phyloP scores from a whole-genome alignment of 495 filamentous ascomycete species.

The Daldinia decipiens region DNA sequence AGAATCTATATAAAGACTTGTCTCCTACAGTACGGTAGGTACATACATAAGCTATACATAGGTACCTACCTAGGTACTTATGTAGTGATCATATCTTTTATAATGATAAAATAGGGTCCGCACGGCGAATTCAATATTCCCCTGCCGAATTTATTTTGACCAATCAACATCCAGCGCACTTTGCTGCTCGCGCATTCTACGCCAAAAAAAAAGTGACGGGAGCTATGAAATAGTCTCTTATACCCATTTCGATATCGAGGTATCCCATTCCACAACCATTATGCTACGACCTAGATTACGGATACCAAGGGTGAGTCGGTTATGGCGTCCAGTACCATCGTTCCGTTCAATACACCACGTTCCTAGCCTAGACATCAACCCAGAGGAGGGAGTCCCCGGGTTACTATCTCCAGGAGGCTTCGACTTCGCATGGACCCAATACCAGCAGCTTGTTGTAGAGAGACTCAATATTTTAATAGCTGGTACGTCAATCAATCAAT shows the following conservation, averaged over 20 bases:
- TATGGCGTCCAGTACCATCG: slow-evolving; percentile 38
- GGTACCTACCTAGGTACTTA: no score
- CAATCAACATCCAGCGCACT: slow-evolving; percentile 38
- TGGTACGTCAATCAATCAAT: slow-evolving; percentile 67
- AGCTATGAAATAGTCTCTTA: slow-evolving; percentile 17
- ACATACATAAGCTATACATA: no score
- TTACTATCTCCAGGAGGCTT: slow-evolving; percentile 74
- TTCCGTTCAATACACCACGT: slow-evolving; percentile 60
- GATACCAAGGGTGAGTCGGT: slow-evolving; percentile 49
- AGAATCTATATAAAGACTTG: no score
- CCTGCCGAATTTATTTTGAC: slow-evolving; percentile 17
- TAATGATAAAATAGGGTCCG: neutral
- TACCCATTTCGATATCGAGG: slow-evolving; percentile 29
- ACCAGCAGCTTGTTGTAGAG: slow-evolving; percentile 76
- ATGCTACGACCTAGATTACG: slow-evolving; percentile 60
- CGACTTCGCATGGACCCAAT: slow-evolving; percentile 82
- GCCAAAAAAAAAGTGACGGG: slow-evolving; percentile 44
- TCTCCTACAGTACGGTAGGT: no score
- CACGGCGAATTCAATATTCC: slow-evolving; percentile 47
- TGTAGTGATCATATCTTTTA: neutral
- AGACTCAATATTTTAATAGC: slow-evolving; percentile 78
- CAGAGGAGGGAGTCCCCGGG: slow-evolving; percentile 69
- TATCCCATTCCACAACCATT: slow-evolving; percentile 35
- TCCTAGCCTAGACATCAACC: slow-evolving; percentile 65
- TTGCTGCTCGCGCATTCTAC: slow-evolving; percentile 8